A percentile compares a stretch with the other conserved stretches of the same genome.
Conservation (phyloP, 2,329 filamentous ascomycete genomes). For the Didymosphaeria variabile region DNA sequence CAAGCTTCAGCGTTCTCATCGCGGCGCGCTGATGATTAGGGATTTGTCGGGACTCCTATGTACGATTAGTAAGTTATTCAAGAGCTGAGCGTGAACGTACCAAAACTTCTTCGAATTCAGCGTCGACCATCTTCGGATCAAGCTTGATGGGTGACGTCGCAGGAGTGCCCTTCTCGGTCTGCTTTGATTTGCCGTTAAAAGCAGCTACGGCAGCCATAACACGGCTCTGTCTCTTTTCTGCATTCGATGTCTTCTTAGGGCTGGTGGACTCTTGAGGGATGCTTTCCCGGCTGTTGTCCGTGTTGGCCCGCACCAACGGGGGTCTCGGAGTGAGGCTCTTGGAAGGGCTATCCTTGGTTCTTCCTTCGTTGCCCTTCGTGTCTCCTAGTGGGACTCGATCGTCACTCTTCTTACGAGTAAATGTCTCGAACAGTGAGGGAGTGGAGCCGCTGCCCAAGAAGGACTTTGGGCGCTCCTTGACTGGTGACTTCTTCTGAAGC, state of each 20-base stretch:
- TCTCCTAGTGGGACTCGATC: constrained; percentile 45
- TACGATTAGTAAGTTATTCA: constrained; percentile 53
- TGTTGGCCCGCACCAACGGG: constrained; percentile 37
- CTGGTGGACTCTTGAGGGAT: constrained; percentile 22
- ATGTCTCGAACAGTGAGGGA: constrained; percentile 50
- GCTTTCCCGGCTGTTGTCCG: constrained; percentile 28
- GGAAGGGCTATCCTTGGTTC: constrained; percentile 34
- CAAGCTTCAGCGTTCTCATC: constrained; percentile 87
- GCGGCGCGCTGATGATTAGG: constrained; percentile 93
- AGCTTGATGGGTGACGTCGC: constrained; percentile 48
- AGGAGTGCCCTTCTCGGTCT: constrained; percentile 38
- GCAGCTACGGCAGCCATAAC: constrained; percentile 72
- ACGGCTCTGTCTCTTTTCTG: constrained; percentile 57
- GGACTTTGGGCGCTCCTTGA: constrained; percentile 61
- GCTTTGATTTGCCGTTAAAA: constrained; percentile 64
- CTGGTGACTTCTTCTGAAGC: constrained; percentile 41
- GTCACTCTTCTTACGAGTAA: constrained; percentile 48
- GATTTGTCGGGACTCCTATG: constrained; percentile 85
- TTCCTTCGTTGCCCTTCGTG: constrained; percentile 44
- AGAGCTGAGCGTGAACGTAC: constrained; percentile 54
- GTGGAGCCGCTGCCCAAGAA: constrained; percentile 54
- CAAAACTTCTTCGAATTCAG: constrained; percentile 69
- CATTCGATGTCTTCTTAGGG: constrained; percentile 24
- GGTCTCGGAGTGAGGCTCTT: constrained; percentile 32
- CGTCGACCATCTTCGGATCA: constrained; percentile 66